Percentiles rank a stretch among this genome's conserved stretches.
phyloP scores from a whole-genome alignment of 2,329 filamentous ascomycete species.

The Cladosporium sp. region DNA sequence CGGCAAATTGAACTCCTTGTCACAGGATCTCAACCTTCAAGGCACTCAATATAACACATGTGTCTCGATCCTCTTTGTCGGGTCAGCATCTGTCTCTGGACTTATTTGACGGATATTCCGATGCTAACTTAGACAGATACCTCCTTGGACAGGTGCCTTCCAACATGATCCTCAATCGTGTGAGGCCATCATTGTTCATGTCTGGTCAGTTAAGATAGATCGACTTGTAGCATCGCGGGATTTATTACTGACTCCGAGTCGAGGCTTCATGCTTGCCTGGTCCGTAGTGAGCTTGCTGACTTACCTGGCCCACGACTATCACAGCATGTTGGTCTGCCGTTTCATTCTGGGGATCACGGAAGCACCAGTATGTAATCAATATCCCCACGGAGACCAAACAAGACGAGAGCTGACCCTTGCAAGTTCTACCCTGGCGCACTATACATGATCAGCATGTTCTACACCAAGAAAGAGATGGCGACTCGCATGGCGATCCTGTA shows the following conservation, averaged over 20 bases:
- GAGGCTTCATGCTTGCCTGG: slow-evolving; percentile 31
- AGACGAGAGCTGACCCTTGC: neutral
- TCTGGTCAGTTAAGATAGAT: neutral
- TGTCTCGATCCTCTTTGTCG: slow-evolving; percentile 40
- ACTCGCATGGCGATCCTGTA: slow-evolving; percentile 8
- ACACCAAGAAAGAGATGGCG: slow-evolving; percentile 32
- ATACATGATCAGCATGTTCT: slow-evolving; percentile 32
- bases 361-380: neutral
- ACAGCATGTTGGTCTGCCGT: slow-evolving; percentile 21
- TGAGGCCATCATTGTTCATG: slow-evolving; percentile 43
- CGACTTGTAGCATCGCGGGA: neutral
- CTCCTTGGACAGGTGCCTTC: slow-evolving; percentile 40
- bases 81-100: neutral
- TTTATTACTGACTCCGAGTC: neutral
- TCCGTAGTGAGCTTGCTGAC: slow-evolving; percentile 23
- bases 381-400: neutral
- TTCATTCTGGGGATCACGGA: slow-evolving; percentile 20
- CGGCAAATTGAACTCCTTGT: slow-evolving; percentile 37
- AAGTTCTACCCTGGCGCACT: slow-evolving; percentile 5
- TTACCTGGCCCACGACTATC: slow-evolving; percentile 21
- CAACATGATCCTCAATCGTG: slow-evolving; percentile 45
- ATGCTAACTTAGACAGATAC: slow-evolving; percentile 15
- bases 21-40: slow-evolving; percentile 50
- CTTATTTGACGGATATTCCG: neutral
- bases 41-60: slow-evolving; percentile 56